Evolutionary conservation across 257 asterid species (phyloP).

Genomic region (Ilex asprella): DNA sequence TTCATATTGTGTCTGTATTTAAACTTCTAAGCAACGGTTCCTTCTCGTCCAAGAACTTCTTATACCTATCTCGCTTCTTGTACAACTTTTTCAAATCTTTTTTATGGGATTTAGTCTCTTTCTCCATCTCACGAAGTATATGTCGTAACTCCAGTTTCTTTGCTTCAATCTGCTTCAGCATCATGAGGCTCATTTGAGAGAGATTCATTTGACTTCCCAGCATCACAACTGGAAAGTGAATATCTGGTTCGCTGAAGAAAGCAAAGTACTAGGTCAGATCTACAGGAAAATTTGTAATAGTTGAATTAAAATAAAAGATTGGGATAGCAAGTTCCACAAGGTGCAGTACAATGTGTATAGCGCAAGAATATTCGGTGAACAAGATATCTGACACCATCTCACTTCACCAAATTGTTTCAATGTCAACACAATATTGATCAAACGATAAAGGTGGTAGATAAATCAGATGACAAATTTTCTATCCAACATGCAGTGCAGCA

Average conservation of each 20-base stretch:
- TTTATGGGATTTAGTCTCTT: not conserved
- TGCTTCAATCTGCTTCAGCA: slow-evolving; percentile 3
- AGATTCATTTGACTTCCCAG: not conserved
- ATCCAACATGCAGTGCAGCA: too few species aligned
- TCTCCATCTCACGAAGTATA: not conserved
- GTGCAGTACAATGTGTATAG: not conserved
- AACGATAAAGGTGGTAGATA: too few species aligned
- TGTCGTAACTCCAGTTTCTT: slow-evolving; percentile 4
- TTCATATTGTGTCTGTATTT: not conserved
- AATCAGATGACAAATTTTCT: too few species aligned
- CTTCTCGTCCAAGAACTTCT: slow-evolving; percentile 1
- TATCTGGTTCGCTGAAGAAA: slow-evolving; percentile 31
- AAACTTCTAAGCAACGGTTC: not conserved
- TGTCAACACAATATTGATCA: too few species aligned
- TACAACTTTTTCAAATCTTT: not conserved
- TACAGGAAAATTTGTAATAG: not conserved
- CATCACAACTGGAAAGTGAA: slow-evolving; percentile 41
- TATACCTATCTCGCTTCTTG: slow-evolving; percentile 7
- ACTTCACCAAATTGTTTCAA: too few species aligned
- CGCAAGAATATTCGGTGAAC: not conserved
- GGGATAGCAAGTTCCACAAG: not conserved
- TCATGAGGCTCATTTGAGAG: slow-evolving; percentile 1
- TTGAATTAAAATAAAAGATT: not conserved
- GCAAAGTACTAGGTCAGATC: not conserved
- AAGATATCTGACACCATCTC: too few species aligned